Percentiles rank a stretch among this genome's conserved stretches.
Conservation (phyloP, 2,329 filamentous ascomycete species). For the Phaeosphaeriaceae sp. region DNA sequence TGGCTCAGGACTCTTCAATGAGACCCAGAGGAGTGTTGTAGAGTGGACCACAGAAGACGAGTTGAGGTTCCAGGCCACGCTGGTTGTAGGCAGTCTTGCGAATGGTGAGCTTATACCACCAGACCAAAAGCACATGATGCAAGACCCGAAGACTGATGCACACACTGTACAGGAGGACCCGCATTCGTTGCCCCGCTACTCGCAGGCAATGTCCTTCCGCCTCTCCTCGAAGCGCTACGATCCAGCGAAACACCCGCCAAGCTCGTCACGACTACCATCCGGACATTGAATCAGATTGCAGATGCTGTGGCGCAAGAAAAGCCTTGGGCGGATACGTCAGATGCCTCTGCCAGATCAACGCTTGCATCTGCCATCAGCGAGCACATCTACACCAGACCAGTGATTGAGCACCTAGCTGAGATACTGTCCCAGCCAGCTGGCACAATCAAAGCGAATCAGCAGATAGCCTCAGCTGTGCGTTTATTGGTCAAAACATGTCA, state of each 20-base stretch:
- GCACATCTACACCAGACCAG: slow-evolving; percentile 66
- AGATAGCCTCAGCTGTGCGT: slow-evolving; percentile 66
- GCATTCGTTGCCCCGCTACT: slow-evolving; percentile 79
- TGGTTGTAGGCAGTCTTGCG: slow-evolving; percentile 84
- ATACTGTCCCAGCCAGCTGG: slow-evolving; percentile 69
- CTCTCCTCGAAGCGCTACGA: slow-evolving; percentile 74
- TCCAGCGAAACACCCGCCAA: slow-evolving; percentile 68
- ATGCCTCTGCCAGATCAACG: slow-evolving; percentile 63
- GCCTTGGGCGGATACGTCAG: slow-evolving; percentile 57
- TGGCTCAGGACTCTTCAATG: slow-evolving; percentile 14
- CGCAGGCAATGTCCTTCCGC: slow-evolving; percentile 69
- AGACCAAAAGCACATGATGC: not conserved
- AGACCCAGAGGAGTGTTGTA: slow-evolving; percentile 6
- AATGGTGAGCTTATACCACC: slow-evolving; percentile 65
- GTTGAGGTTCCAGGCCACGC: slow-evolving; percentile 77
- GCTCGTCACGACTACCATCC: slow-evolving; percentile 76
- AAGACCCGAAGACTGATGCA: slow-evolving; percentile 23
- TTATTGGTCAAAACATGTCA: slow-evolving; percentile 70
- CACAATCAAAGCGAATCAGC: slow-evolving; percentile 63
- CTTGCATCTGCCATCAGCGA: slow-evolving; percentile 42
- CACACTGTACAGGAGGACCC: slow-evolving; percentile 69
- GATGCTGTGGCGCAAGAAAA: slow-evolving; percentile 67
- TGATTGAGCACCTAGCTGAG: slow-evolving; percentile 67
- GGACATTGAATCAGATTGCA: slow-evolving; percentile 74
- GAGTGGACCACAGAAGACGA: slow-evolving; percentile 69